These are phyloP conservation scores for Sclerotinia nivalis DNA, from an alignment of 2,329 filamentous ascomycete genomes.

Conservation along the genomic window DNA sequence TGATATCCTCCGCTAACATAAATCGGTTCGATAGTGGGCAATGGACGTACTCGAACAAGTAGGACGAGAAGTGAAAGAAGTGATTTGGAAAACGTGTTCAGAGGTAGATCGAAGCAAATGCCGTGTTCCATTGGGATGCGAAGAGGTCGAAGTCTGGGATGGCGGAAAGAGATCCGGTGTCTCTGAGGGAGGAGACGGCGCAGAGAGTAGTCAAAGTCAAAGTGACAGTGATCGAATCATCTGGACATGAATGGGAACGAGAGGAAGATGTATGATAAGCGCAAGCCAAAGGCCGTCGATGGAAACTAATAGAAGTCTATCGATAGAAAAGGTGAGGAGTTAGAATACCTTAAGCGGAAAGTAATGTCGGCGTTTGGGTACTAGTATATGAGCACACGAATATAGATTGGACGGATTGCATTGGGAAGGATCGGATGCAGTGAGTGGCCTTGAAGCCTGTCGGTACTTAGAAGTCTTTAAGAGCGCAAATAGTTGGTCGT, in stretches of 20 bases:
- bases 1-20: background rate
- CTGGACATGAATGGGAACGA: background rate
- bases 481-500: background rate
- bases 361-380: background rate
- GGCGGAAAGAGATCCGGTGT: slow-evolving; percentile 26
- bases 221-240: slow-evolving; percentile 18
- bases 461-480: background rate
- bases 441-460: no score
- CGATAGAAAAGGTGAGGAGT: no score
- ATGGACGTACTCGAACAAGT: slow-evolving; percentile 85
- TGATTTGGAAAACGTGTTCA: slow-evolving; percentile 76
- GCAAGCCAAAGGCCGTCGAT: background rate
- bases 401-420: background rate
- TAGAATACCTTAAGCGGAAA: background rate
- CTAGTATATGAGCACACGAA: background rate
- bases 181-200: slow-evolving; percentile 33
- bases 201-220: slow-evolving; percentile 11
- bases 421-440: no score
- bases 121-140: slow-evolving; percentile 37
- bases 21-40: slow-evolving; percentile 59
- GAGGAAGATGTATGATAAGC: background rate
- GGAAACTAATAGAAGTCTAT: no score
- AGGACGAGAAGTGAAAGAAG: slow-evolving; percentile 75
- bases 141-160: slow-evolving; percentile 36
- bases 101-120: slow-evolving; percentile 34